Evolutionary conservation across 768 basidiomycete species (phyloP), one percentile per base, ranked within the genome.

Genomic region (Strobilomyces confusus): DNA sequence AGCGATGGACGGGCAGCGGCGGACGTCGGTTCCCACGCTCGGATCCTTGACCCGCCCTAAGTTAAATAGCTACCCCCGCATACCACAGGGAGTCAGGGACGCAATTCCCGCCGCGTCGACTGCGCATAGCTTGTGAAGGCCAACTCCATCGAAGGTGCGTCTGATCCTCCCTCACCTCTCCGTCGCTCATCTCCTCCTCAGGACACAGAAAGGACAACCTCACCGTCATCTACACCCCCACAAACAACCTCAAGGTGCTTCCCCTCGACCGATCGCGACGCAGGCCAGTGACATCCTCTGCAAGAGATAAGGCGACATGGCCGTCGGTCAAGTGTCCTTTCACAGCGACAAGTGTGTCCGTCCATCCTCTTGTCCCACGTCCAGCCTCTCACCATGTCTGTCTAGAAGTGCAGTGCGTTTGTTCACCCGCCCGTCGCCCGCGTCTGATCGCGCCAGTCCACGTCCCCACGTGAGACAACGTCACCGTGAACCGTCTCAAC

Each of bases 301-400:
- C 9, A 63, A 95, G 91, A 99, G 98, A 92, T 87, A 89, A 9
- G 95, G 95, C 4, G 93, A 95, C 65, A 98, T 97, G 93, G 94
- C 92, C 3, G 86, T 95, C 4, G 97, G 97, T 1, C 89, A 94
- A 64, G 97, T 99, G 0, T 89, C 92, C 0, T 98, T 99, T 68
- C 90, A 98, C 59, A 89, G 77, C 52, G 92, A 97, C 64, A 93
- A 95, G 65, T 78, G 77, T 71, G 92, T 92, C 58, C 36, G 77
- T 26, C 22, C 17, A 14, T 4, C 13, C 13, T 6, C 11, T 20
- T 32, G 20, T 12, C 50, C 17, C 30, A 5, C 14, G 34, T 22
- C 8, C 15, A 23, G 15, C 26, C 26, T 48, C 55, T 51, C 15
- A 37, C 34, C 7, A 7, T 9, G 2, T 38, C 6, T 3, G 37